A percentile compares a stretch with the other conserved stretches of the same genome.
Evolutionary conservation across 2,329 filamentous ascomycete species (phyloP).

Genomic region (Tolypocladium ovalisporum): DNA sequence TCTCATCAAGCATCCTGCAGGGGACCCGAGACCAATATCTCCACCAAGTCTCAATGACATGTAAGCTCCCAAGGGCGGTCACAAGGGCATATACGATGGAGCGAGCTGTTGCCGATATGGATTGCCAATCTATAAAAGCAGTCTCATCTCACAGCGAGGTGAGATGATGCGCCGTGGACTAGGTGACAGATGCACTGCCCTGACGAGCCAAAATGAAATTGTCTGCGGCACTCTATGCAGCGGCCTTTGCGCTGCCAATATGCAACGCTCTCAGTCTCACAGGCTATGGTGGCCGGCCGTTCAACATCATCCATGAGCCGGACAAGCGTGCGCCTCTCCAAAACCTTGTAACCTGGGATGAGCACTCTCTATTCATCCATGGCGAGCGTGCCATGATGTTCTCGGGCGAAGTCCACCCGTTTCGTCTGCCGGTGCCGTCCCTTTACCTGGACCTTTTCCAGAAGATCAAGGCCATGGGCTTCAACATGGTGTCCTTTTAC

Average conservation of each 20-base stretch:
- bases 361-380: slow-evolving; percentile 57
- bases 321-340: slow-evolving; percentile 17
- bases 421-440: slow-evolving; percentile 33
- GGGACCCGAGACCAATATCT: neutral
- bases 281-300: slow-evolving; percentile 8
- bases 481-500: slow-evolving; percentile 72
- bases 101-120: too few relatives aligned
- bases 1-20: neutral
- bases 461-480: slow-evolving; percentile 72
- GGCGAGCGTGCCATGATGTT: slow-evolving; percentile 63
- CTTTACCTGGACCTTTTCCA: slow-evolving; percentile 63
- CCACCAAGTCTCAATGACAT: neutral
- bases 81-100: neutral
- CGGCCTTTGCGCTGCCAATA: slow-evolving; percentile 5
- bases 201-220: slow-evolving; percentile 11
- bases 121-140: neutral
- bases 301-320: slow-evolving; percentile 10
- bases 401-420: slow-evolving; percentile 66
- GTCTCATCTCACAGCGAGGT: neutral
- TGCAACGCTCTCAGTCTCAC: slow-evolving; percentile 7
- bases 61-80: neutral
- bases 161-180: too few relatives aligned
- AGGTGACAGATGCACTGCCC: neutral
- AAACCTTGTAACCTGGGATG: slow-evolving; percentile 55
- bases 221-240: slow-evolving; percentile 3